phyloP scores from a whole-genome alignment of 768 basidiomycete species.

The Leccinum truebloodii region DNA sequence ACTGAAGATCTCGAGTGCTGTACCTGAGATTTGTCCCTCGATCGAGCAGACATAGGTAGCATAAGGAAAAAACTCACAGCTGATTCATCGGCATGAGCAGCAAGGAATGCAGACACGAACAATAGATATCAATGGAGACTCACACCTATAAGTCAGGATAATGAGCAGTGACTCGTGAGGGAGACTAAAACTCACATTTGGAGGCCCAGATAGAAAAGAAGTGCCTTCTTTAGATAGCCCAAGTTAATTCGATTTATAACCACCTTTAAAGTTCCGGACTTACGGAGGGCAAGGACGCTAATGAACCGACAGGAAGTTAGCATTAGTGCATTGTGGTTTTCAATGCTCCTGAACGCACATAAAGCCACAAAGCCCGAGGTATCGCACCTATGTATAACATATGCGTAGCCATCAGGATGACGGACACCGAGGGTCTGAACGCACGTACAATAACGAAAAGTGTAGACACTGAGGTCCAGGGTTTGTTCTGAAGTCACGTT shows the following conservation, averaged over 20 bases:
- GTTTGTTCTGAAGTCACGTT: conserved; percentile 4
- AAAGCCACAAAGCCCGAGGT: not conserved
- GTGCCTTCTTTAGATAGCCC: conserved; percentile 4
- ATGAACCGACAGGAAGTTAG: not conserved
- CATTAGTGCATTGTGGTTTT: not conserved
- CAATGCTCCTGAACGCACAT: not conserved
- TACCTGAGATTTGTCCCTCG: conserved; percentile 1
- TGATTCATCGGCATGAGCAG: not conserved
- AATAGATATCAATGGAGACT: not conserved
- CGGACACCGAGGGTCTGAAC: not conserved
- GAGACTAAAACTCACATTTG: conserved; percentile 8
- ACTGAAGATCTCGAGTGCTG: not conserved
- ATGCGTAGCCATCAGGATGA: not conserved
- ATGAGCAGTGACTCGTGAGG: not conserved
- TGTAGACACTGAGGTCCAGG: conserved; percentile 13
- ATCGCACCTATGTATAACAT: not conserved
- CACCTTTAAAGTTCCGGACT: not conserved
- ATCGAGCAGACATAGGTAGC: not conserved
- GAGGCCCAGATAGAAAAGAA: conserved; percentile 12
- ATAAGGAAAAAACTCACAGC: not conserved
- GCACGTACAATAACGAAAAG: conserved; percentile 15
- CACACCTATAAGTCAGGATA: conserved; percentile 9
- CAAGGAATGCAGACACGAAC: not conserved
- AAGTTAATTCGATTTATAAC: not conserved
- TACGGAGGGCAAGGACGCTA: not conserved